Evolutionary conservation across 257 asterid species (phyloP).

Genomic region (Solanum lycopersicoides): DNA sequence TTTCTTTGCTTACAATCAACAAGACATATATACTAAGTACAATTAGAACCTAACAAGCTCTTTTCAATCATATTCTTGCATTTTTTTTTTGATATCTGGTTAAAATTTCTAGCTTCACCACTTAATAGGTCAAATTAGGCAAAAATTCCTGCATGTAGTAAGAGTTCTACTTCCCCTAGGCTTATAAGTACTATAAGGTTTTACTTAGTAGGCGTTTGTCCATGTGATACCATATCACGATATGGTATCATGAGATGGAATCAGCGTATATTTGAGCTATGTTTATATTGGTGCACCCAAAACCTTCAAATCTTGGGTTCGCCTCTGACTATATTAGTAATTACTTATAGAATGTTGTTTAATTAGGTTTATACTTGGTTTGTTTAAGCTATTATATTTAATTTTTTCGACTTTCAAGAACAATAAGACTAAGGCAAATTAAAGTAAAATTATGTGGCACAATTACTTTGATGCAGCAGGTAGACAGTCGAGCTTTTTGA

Average conservation of each 20-base stretch:
- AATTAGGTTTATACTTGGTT: background rate
- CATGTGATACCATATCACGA: too few relatives aligned
- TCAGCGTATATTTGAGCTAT: too few relatives aligned
- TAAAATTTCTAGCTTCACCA: background rate
- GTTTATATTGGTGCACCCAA: too few relatives aligned
- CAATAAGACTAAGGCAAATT: background rate
- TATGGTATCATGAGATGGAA: too few relatives aligned
- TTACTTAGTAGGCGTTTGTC: too few relatives aligned
- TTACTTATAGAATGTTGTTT: background rate
- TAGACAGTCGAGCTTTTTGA: constrained; percentile 10
- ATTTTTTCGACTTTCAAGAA: too few relatives aligned
- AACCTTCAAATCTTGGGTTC: too few relatives aligned
- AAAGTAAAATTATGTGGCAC: background rate
- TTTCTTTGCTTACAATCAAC: background rate
- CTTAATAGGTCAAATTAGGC: background rate
- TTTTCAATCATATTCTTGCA: background rate
- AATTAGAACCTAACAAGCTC: background rate
- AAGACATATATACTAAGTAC: background rate
- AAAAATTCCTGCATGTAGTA: background rate
- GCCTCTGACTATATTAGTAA: background rate
- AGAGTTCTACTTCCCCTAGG: too few relatives aligned
- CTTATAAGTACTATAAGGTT: too few relatives aligned
- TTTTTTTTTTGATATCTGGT: background rate
- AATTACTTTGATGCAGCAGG: constrained; percentile 16
- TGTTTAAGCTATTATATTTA: background rate